Evolutionary conservation across 2,329 filamentous ascomycete genomes (phyloP).

Genomic region (Alternaria novae-zelandiae): DNA sequence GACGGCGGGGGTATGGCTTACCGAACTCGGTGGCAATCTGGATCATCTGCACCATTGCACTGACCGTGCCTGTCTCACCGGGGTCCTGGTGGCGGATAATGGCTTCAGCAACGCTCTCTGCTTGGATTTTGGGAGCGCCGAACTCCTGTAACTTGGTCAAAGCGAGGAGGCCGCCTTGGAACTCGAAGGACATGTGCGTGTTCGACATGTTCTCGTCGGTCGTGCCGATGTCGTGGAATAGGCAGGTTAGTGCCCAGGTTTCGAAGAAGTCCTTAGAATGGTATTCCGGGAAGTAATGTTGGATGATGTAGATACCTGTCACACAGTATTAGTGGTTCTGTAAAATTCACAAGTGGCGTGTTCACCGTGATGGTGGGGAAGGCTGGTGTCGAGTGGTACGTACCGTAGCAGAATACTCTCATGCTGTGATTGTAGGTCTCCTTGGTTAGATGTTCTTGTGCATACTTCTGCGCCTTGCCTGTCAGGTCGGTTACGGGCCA

Average conservation of each 20-base stretch:
- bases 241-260: slow-evolving; percentile 4
- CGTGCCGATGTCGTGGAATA: slow-evolving; percentile 6
- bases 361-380: rapidly evolving
- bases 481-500: background rate
- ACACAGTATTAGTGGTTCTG: background rate
- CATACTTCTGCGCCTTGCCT: background rate
- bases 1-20: background rate
- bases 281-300: background rate
- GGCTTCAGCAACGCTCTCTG: slow-evolving; percentile 3
- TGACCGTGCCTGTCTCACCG: slow-evolving; percentile 1
- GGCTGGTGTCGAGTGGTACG: background rate
- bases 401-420: slow-evolving; percentile 5
- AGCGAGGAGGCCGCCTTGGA: slow-evolving; percentile 4
- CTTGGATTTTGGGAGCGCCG: background rate
- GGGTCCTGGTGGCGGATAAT: slow-evolving; percentile 6
- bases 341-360: too few species aligned
- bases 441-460: background rate
- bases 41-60: background rate
- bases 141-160: background rate
- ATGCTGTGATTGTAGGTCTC: slow-evolving; percentile 5
- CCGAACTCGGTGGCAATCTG: slow-evolving; percentile 4
- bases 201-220: background rate
- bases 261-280: background rate
- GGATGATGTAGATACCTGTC: background rate
- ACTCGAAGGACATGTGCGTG: slow-evolving; percentile 3